Evolutionary conservation across 306 rosid species (phyloP), one percentile per base, ranked within the genome.

Genomic region (Quercus gilva): DNA sequence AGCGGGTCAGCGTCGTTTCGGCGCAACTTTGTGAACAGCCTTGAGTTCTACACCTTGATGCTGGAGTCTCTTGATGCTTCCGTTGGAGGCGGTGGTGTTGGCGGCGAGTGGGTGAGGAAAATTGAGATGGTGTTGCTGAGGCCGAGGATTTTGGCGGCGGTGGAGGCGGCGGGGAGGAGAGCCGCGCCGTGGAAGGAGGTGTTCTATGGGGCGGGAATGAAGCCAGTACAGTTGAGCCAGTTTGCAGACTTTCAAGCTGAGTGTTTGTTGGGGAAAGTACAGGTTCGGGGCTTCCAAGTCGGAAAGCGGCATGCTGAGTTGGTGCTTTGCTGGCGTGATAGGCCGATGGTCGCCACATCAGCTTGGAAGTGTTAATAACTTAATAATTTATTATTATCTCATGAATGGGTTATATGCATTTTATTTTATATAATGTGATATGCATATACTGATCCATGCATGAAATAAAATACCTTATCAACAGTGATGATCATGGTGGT

Each of bases 241-340:
- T 92, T 92, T 49, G 96, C 96, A 5, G 96, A 90, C 68, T 90
- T 89, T 79, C 98, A 94, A 82, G 98, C 98, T 10, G 87, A 94
- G 79, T 90, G 90, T 64, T 68, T 94, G 86, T 76, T 94, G 82
- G 92, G 87, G 0, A 87, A 88, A 84, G 84, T 91, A 4, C 97
- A 86, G 73, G 91, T 94, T 17, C 85, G 90, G 68, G 98, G 97
- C 0, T 94, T 94, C 87, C 96, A 90, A 72, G 92, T 92, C 87
- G 94, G 84, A 3, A 94, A 87, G 73, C 91, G 92, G 1, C 92
- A 92, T 76, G 92, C 92, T 13, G 98, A 90, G 91, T 76, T 94
- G 87, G 89, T 90, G 86, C 90, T 94, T 25, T 84, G 91, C 75
- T 94, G 92, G 97, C 94, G 92, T 11, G 91, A 89, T 3, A 79